These are phyloP conservation scores for Symbiodinium natans DNA, from an alignment of 73 alveolate species.

Conservation along the genomic window DNA sequence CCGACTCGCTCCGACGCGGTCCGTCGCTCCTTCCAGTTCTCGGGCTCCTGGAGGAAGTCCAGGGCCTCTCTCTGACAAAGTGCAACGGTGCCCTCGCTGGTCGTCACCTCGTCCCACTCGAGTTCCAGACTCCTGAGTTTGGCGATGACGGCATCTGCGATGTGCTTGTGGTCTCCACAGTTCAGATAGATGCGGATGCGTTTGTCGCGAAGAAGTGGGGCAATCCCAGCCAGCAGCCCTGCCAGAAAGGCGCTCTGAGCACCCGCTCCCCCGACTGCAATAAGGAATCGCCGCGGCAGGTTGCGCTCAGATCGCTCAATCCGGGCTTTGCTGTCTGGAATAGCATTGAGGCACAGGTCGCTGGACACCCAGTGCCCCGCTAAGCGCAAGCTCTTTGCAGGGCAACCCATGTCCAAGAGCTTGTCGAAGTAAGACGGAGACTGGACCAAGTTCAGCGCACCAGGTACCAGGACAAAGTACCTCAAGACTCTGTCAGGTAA, in stretches of 20 bases:
- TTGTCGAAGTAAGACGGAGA: conserved; percentile 77
- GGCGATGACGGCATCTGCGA: conserved; percentile 55
- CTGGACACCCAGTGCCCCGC: conserved; percentile 65
- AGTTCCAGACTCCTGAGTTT: conserved; percentile 25
- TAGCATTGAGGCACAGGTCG: conserved; percentile 45
- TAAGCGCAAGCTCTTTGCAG: conserved; percentile 8
- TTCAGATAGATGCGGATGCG: conserved; percentile 63
- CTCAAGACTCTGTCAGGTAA: conserved; percentile 2
- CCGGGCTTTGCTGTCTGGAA: conserved; percentile 56
- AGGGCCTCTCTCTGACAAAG: conserved; percentile 69
- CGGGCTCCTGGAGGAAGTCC: conserved; percentile 53
- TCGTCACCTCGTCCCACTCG: conserved; percentile 58
- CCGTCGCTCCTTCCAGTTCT: conserved; percentile 72
- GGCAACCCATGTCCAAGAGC: conserved; percentile 90
- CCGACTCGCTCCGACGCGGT: too few species aligned
- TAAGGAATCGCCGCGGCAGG: conserved; percentile 79
- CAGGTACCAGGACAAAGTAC: conserved; percentile 90
- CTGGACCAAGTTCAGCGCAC: conserved; percentile 86
- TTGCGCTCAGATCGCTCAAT: conserved; percentile 28
- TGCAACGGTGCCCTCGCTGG: conserved; percentile 48
- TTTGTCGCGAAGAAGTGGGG: conserved; percentile 41
- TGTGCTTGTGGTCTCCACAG: conserved; percentile 85
- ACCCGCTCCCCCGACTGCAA: conserved; percentile 91
- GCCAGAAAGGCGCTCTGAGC: conserved; percentile 76
- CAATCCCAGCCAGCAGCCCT: conserved; percentile 44